A percentile compares a stretch with the other conserved stretches of the same genome.
Evolutionary conservation across 2,329 filamentous ascomycete genomes (phyloP).

Genomic region (Curvularia eragrostidis): DNA sequence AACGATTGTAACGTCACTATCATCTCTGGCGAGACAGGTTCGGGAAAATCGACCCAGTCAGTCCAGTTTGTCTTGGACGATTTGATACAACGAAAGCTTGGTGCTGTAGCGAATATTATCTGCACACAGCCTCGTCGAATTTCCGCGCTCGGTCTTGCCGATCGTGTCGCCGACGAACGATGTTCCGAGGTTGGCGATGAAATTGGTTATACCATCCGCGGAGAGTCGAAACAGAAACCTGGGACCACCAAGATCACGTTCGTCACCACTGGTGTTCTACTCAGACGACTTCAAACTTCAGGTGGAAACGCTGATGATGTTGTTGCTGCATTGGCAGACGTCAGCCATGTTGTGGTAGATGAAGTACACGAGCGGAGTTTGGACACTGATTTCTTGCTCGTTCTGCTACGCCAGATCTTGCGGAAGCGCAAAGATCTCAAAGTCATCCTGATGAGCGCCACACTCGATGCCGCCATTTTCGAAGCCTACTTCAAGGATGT

Average conservation of each 20-base stretch:
- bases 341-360: constrained; percentile 94
- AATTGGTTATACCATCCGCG: constrained; percentile 89
- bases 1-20: constrained; percentile 85
- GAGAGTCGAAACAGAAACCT: constrained; percentile 77
- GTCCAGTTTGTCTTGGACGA: constrained; percentile 96
- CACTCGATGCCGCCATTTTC: constrained; percentile 86
- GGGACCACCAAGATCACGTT: constrained; percentile 88
- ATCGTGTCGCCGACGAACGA: constrained; percentile 91
- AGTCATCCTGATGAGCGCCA: constrained; percentile 94
- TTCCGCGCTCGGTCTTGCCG: constrained; percentile 89
- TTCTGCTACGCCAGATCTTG: constrained; percentile 83
- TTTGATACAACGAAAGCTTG: constrained; percentile 77
- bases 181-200: constrained; percentile 83
- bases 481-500: constrained; percentile 79
- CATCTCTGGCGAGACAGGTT: constrained; percentile 95
- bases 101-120: constrained; percentile 83
- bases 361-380: constrained; percentile 96
- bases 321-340: constrained; percentile 79
- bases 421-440: constrained; percentile 78
- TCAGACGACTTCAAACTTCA: constrained; percentile 89
- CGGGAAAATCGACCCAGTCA: constrained; percentile 95
- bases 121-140: constrained; percentile 96
- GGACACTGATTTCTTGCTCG: constrained; percentile 92
- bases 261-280: constrained; percentile 91
- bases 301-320: constrained; percentile 82